phyloP scores from a whole-genome alignment of 306 rosid genomes.

The Ammopiptanthus mongolicus region DNA sequence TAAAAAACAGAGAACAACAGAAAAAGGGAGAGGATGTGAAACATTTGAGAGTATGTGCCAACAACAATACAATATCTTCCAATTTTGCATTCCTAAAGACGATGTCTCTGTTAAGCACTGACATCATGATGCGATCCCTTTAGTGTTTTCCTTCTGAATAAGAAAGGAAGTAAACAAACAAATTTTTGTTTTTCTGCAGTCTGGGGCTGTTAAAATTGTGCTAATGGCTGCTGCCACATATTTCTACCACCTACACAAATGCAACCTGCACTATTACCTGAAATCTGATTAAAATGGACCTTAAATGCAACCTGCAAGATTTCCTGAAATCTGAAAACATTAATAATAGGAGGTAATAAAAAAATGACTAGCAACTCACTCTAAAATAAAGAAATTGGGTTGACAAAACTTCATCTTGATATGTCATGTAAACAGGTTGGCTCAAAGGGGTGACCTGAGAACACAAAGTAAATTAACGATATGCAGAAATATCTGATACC shows the following conservation, averaged over 20 bases:
- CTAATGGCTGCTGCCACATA: background rate
- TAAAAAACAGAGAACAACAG: no score
- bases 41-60: no score
- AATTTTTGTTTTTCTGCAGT: background rate
- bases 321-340: conserved; percentile 1
- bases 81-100: no score
- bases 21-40: no score
- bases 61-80: no score
- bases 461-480: conserved; percentile 28
- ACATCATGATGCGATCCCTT: no score
- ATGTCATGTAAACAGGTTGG: background rate
- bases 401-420: background rate
- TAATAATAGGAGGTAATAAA: background rate
- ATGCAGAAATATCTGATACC: background rate
- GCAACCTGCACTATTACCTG: background rate
- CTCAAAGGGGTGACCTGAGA: conserved; percentile 51
- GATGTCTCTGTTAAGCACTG: no score
- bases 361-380: background rate
- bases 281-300: background rate
- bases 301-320: background rate
- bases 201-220: background rate
- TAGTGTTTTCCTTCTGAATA: no score
- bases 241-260: background rate
- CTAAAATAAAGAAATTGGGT: background rate
- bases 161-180: no score